Conservation (phyloP, 2,329 filamentous ascomycete genomes). For the Catunica adiposa region DNA sequence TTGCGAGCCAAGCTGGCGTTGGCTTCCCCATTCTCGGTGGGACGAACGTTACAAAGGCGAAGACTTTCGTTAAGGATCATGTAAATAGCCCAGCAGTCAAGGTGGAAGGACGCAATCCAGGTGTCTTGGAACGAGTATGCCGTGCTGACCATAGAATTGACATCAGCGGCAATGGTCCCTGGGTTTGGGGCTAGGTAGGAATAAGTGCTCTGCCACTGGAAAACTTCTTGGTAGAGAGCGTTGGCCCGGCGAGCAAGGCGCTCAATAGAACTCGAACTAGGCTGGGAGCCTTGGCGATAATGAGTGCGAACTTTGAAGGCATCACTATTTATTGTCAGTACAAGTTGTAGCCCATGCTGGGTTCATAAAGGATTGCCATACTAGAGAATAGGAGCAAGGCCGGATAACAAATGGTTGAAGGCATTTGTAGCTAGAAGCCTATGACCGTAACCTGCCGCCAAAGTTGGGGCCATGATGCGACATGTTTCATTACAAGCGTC, state of each 20-base stretch:
- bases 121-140: conserved; percentile 21
- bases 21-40: not conserved
- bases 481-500: conserved; percentile 16
- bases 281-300: conserved; percentile 19
- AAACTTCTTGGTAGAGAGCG: conserved; percentile 20
- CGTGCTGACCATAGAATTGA: conserved; percentile 20
- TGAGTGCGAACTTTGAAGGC: conserved; percentile 22
- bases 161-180: conserved; percentile 19
- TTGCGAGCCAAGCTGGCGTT: conserved; percentile 4
- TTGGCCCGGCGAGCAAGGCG: conserved; percentile 19
- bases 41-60: conserved; percentile 20
- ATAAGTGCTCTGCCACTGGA: conserved; percentile 20
- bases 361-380: not conserved
- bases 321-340: conserved; percentile 3
- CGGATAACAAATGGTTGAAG: conserved; percentile 22
- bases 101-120: conserved; percentile 23
- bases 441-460: not conserved
- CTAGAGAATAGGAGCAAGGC: conserved; percentile 16
- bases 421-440: conserved; percentile 19
- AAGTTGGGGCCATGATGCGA: not conserved
- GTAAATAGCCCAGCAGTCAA: conserved; percentile 25
- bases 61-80: conserved; percentile 26
- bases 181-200: conserved; percentile 13
- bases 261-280: conserved; percentile 18
- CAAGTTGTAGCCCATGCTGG: not conserved